Conservation (phyloP, 345 rosid species). For the Xanthoceras sorbifolium region DNA sequence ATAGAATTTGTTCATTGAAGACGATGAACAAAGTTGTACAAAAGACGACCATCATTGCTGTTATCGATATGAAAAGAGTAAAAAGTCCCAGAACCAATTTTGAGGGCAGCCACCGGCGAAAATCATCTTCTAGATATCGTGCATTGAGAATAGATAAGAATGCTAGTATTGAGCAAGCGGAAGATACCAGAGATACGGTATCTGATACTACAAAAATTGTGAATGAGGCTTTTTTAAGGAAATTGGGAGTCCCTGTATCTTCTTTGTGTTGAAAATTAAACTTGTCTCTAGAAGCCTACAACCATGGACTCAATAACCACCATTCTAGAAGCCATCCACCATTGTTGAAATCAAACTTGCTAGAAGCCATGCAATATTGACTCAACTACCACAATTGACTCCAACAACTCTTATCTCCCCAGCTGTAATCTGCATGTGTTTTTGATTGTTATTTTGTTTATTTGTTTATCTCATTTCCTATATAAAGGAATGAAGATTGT, state of each 20-base stretch:
- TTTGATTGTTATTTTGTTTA: too few relatives aligned
- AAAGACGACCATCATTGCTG: constrained; percentile 17
- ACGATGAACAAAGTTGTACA: background rate
- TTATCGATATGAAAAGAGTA: background rate
- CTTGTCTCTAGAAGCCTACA: too few relatives aligned
- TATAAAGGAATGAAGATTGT: too few relatives aligned
- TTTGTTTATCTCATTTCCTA: too few relatives aligned
- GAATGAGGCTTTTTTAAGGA: background rate
- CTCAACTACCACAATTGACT: too few relatives aligned
- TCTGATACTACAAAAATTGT: constrained; percentile 6
- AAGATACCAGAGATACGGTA: background rate
- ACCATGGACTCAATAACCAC: too few relatives aligned
- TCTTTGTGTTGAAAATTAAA: too few relatives aligned
- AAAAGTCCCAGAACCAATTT: background rate
- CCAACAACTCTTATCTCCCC: too few relatives aligned
- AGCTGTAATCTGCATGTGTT: too few relatives aligned
- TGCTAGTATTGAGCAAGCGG: background rate
- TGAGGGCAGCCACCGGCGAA: background rate
- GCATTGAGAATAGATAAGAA: constrained; percentile 16
- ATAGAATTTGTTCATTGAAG: background rate
- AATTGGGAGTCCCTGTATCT: background rate
- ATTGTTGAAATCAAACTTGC: too few relatives aligned
- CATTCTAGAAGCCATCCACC: too few relatives aligned
- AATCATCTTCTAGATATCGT: background rate
- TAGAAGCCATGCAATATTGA: too few relatives aligned